A percentile compares a stretch with the other conserved stretches of the same genome.
phyloP scores from a whole-genome alignment of 768 basidiomycete species.

The Lactifluus echinatus region DNA sequence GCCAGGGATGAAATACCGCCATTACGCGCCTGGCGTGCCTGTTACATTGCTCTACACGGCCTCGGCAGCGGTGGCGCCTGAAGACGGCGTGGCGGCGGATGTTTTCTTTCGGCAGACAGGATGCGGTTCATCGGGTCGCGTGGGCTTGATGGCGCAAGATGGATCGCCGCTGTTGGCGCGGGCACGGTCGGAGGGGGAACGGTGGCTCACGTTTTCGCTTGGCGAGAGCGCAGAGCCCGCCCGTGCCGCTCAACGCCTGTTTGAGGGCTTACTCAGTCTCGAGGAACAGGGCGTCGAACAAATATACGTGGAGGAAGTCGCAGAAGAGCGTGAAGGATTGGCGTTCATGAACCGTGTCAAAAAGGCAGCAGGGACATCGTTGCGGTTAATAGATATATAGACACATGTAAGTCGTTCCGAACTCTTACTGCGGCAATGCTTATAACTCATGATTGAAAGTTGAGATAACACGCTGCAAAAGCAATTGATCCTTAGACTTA shows the following conservation, averaged over 20 bases:
- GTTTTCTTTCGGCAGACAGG: conserved; percentile 36
- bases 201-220: conserved; percentile 47
- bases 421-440: neutral
- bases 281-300: conserved; percentile 69
- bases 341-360: conserved; percentile 92
- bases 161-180: conserved; percentile 38
- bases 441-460: neutral
- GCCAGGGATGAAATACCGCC: conserved; percentile 98
- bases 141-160: conserved; percentile 62
- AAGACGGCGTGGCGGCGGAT: conserved; percentile 26
- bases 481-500: neutral
- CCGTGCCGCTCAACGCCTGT: conserved; percentile 69
- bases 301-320: conserved; percentile 80
- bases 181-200: conserved; percentile 28
- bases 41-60: conserved; percentile 61
- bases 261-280: conserved; percentile 77
- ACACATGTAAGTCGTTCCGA: neutral
- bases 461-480: conserved; percentile 1
- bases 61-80: conserved; percentile 23
- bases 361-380: conserved; percentile 70
- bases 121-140: conserved; percentile 20
- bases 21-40: conserved; percentile 89
- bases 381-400: conserved; percentile 14
- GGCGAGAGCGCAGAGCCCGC: conserved; percentile 49
- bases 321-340: conserved; percentile 73